Evolutionary conservation across 2,329 filamentous ascomycete species (phyloP).

Genomic region (Macrophomina pseudophaseolina): DNA sequence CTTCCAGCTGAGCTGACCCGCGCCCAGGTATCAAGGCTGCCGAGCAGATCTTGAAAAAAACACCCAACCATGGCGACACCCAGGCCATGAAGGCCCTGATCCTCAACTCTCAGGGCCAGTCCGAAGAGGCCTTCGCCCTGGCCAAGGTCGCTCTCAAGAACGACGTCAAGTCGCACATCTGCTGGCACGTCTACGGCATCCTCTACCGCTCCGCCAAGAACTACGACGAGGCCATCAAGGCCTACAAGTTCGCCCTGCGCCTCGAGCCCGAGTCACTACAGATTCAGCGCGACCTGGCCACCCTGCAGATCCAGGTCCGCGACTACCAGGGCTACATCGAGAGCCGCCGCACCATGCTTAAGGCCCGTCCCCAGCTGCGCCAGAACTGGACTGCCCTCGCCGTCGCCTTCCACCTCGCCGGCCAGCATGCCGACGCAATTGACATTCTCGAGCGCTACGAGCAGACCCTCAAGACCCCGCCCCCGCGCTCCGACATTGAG

Average conservation of each 20-base stretch:
- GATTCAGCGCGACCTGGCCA: conserved; percentile 91
- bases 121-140: conserved; percentile 90
- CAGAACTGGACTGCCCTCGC: conserved; percentile 99
- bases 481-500: conserved; percentile 80
- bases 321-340: conserved; percentile 94
- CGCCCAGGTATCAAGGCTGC: conserved; percentile 82
- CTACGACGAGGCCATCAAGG: conserved; percentile 98
- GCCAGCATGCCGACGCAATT: conserved; percentile 84
- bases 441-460: conserved; percentile 91
- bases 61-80: conserved; percentile 95
- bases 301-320: conserved; percentile 94
- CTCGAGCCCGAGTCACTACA: conserved; percentile 93
- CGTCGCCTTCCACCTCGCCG: conserved; percentile 88
- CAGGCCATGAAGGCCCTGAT: conserved; percentile 99
- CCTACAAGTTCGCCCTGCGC: conserved; percentile 92
- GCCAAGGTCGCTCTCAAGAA: conserved; percentile 91
- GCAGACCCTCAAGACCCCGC: conserved; percentile 83
- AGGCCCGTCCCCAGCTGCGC: conserved; percentile 77
- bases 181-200: conserved; percentile 98
- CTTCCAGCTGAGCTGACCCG: conserved; percentile 23
- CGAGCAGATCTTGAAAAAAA: conserved; percentile 94
- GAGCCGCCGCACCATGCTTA: conserved; percentile 85
- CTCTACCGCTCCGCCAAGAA: conserved; percentile 95
- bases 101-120: conserved; percentile 88
- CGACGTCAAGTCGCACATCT: conserved; percentile 99